These are phyloP conservation scores for Conoideocrella luteorostrata DNA, from an alignment of 2,329 filamentous ascomycete genomes.

Conservation along the genomic window DNA sequence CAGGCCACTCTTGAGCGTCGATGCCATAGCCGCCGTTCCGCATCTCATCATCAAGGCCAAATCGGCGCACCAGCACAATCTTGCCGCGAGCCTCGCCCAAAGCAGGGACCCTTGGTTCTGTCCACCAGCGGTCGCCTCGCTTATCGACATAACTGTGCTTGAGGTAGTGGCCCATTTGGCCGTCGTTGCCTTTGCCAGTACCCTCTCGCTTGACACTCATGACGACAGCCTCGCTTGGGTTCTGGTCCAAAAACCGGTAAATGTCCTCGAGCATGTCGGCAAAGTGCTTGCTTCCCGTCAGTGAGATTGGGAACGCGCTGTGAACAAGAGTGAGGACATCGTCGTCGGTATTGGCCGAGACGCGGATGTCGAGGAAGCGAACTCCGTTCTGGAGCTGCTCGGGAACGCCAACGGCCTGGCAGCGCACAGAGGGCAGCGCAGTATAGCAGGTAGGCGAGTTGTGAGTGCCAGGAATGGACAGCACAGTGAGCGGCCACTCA, in stretches of 20 bases:
- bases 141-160: conserved; percentile 61
- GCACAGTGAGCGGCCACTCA: conserved; percentile 64
- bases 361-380: conserved; percentile 88
- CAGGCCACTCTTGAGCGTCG: conserved; percentile 66
- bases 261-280: conserved; percentile 63
- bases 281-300: conserved; percentile 77
- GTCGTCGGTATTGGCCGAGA: conserved; percentile 47
- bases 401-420: conserved; percentile 71
- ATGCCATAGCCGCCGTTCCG: conserved; percentile 48
- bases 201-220: conserved; percentile 91
- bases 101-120: conserved; percentile 65
- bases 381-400: conserved; percentile 85
- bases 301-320: conserved; percentile 78
- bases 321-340: conserved; percentile 79
- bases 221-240: conserved; percentile 77
- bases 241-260: conserved; percentile 67
- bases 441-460: conserved; percentile 83
- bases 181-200: conserved; percentile 70
- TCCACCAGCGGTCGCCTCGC: conserved; percentile 64
- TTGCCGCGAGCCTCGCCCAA: conserved; percentile 76
- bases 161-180: conserved; percentile 69
- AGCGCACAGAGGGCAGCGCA: conserved; percentile 86
- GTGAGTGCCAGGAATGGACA: conserved; percentile 93
- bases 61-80: conserved; percentile 79
- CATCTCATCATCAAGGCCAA: conserved; percentile 55